Base-by-base conservation (phyloP, 495 filamentous ascomycete species). In the Mycothermus thermophilus region DNA sequence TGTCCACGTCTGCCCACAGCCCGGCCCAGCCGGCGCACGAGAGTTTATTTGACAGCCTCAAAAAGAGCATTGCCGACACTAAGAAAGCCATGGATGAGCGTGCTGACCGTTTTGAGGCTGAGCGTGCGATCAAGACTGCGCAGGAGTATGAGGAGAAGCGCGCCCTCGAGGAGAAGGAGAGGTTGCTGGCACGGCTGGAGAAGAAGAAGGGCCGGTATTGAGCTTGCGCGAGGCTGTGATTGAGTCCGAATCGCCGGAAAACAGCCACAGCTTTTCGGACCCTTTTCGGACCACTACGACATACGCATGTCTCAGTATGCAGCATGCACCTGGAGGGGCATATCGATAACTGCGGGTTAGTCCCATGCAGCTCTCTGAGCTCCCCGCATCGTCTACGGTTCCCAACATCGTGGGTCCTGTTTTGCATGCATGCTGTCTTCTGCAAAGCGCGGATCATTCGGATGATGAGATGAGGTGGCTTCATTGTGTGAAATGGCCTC, bases 131-230 rank as follows among this genome's bases (percentile, higher is more conserved):
- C 22, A 50, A 55, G 43, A 48, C 53, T 37, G 59, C 56, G 2
- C 22, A 61, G 30, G 56, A 48, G 20, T 67, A 70, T 47, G 63
- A 73, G 48, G 48, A 58, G 41, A 64, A 59, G 50, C 52, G 59
- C 19, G 55, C 54, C 14, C 40, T 48, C 20, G 60, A 67, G 46
- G 57, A 69, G 37, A 58, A 53, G 40, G 57, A 64, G 49, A 51
- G 49, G 32, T 22, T 37, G 3, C 21, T 43, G 32, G 45, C 53
- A 12, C 53, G 55, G 29, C 52, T 54, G 39, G 48, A 62, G 30
- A 45, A 42, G 15, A 51, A 44, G 34, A 28, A 29, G 7, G 37
- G 19, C 20, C 39, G 25, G 21, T 14, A 35, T 18, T 25, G 27
- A 31, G n/a, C n/a, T n/a, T n/a, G n/a, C n/a, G n/a, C n/a, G n/a